Evolutionary conservation across 2,329 filamentous ascomycete species (phyloP).

Genomic region (Ophiostoma novo-ulmi): DNA sequence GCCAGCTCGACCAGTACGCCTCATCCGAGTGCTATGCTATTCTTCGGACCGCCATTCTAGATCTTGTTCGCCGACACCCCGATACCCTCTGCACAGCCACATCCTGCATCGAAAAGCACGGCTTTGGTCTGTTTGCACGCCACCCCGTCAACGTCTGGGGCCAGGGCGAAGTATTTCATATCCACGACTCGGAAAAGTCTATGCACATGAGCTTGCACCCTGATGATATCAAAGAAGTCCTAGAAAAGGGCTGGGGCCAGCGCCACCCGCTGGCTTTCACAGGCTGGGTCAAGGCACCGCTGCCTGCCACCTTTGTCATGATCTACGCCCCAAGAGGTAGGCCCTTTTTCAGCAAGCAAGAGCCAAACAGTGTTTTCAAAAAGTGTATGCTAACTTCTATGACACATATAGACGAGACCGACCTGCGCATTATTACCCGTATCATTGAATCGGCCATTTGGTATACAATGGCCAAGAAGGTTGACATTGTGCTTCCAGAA

Average conservation of each 20-base stretch:
- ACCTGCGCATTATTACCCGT: constrained; percentile 60
- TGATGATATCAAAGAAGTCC: constrained; percentile 64
- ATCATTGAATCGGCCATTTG: constrained; percentile 72
- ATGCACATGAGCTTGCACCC: constrained; percentile 79
- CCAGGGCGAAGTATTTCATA: constrained; percentile 76
- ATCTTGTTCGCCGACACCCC: constrained; percentile 42
- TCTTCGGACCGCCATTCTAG: constrained; percentile 50
- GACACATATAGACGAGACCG: constrained; percentile 47
- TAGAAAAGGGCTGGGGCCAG: constrained; percentile 76
- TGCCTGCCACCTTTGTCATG: constrained; percentile 72
- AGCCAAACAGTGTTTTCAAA: no score
- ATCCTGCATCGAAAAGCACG: constrained; percentile 78
- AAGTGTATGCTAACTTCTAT: not conserved
- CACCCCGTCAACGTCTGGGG: constrained; percentile 64
- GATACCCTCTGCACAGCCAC: constrained; percentile 55
- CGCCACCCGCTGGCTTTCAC: constrained; percentile 62
- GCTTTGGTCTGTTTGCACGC: constrained; percentile 66
- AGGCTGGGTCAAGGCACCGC: constrained; percentile 60
- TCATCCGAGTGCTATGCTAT: constrained; percentile 48
- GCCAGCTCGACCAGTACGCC: constrained; percentile 66
- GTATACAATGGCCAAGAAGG: constrained; percentile 51
- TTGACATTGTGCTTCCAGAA: constrained; percentile 31
- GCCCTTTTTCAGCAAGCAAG: no score
- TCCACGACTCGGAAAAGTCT: constrained; percentile 69
- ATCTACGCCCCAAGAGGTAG: constrained; percentile 68